Conservation (phyloP, 2,329 filamentous ascomycete genomes). For the Pseudopyricularia cyperi region DNA sequence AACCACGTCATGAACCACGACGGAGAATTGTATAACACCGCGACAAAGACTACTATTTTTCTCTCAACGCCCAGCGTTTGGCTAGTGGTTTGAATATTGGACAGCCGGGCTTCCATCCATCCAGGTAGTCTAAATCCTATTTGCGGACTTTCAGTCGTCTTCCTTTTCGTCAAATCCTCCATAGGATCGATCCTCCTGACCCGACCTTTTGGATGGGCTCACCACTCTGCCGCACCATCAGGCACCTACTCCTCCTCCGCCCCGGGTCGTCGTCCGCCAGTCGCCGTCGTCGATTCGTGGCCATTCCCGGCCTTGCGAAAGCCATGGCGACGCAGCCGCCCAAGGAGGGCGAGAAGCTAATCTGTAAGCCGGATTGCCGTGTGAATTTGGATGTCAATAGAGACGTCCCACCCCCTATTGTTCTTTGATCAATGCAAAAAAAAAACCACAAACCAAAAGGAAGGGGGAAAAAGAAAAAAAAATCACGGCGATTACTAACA, state of each 20-base stretch:
- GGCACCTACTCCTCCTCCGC: background rate
- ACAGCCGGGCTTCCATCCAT: too few species aligned
- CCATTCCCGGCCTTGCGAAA: background rate
- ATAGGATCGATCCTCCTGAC: too few species aligned
- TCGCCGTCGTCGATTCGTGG: background rate
- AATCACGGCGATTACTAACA: constrained; percentile 4
- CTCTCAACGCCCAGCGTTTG: too few species aligned
- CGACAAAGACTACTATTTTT: background rate
- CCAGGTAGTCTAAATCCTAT: too few species aligned
- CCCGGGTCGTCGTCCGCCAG: background rate
- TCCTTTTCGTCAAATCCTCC: too few species aligned
- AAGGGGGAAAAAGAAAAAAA: too few species aligned
- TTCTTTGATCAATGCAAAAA: too few species aligned
- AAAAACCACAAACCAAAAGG: too few species aligned
- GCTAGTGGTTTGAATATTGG: too few species aligned
- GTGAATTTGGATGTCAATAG: background rate
- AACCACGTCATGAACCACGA: background rate
- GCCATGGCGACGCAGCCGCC: constrained; percentile 30
- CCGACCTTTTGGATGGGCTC: background rate
- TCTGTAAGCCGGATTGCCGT: constrained; percentile 24
- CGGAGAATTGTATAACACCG: background rate
- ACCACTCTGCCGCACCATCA: background rate
- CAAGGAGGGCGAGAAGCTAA: constrained; percentile 28
- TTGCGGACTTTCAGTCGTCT: too few species aligned
- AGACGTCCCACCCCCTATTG: too few species aligned